Evolutionary conservation across 2,329 filamentous ascomycete species (phyloP), one percentile per base, ranked within the genome.

Genomic region (Fonsecaea multimorphosa): DNA sequence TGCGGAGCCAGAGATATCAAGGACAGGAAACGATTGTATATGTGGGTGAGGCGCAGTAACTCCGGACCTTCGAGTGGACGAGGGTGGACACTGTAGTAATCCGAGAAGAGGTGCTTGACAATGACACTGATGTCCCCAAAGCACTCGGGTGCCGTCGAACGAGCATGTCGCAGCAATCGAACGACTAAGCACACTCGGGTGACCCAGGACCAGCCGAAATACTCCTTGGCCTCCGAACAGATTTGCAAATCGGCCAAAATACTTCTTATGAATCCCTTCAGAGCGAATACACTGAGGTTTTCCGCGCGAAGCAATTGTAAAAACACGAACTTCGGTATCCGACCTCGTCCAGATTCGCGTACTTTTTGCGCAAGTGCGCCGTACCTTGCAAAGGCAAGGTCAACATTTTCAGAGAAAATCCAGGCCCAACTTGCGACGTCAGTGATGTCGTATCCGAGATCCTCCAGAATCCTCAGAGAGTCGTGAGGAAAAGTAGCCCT

Each of bases 121-220:
- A 80, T 75, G 32, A 74, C 72, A 27, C 79, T 76, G 62, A 84
- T 80, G 29, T 74, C 74, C 29, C 79, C 71, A 31, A 84, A 75
- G 2, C 79, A 77, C 34, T 78, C 74, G 2, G 85, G 84, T 79
- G 81, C 83, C 14, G 82, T 76, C 51, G 76, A 73, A 24, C 83
- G 80, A 64, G 84, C 83, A 76, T 84, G 82, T 19, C 80, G 80
- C 40, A 86, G 72, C 31, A 87, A 76, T 24, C 83, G 80, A 56
- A 79, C 72, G 58, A 82, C 77, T 32, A 84, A 73, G 22, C 76
- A 67, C 9, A 69, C 64, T 49, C 65, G 54, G 11, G 59, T 64
- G 2, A 49, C 36, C 69, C 67, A 67, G 2, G 31, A 40, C 66
- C 66, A 69, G 24, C 49, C 46, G 16, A 31, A n/a, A 61, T 65